phyloP scores from a whole-genome alignment of 75 land plant genomes.

The Ceratopteris richardii region DNA sequence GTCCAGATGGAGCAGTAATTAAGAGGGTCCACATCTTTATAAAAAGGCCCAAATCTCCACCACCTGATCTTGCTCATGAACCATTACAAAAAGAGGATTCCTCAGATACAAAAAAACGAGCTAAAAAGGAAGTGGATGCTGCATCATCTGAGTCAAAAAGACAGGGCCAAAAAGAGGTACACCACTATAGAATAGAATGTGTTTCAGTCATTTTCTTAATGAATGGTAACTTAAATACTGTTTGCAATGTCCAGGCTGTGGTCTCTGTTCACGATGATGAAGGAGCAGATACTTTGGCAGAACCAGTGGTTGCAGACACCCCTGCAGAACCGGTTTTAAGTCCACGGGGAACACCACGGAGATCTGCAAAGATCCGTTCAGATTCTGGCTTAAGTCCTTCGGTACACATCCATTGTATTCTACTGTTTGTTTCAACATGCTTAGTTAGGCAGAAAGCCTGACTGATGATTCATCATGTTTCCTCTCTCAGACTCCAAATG shows the following conservation, averaged over 20 bases:
- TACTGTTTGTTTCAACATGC: background rate
- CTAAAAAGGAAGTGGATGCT: background rate
- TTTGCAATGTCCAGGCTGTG: background rate
- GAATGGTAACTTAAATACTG: background rate
- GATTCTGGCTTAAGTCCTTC: background rate
- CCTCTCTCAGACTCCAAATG: background rate
- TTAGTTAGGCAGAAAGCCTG: background rate
- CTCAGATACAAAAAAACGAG: background rate
- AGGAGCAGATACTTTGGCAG: background rate
- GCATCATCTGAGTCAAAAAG: background rate
- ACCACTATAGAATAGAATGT: background rate
- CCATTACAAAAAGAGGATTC: background rate
- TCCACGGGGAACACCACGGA: conserved; percentile 2
- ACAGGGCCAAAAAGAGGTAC: background rate
- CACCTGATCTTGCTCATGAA: background rate
- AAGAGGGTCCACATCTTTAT: background rate
- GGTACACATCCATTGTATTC: background rate
- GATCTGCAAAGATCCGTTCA: background rate
- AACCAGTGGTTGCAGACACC: too few relatives aligned
- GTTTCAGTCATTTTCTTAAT: background rate
- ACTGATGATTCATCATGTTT: too few relatives aligned
- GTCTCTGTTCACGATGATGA: background rate
- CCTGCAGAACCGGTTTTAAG: background rate
- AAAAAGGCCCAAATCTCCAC: background rate
- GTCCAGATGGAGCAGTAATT: background rate